Evolutionary conservation across 1,284 basidiomycete species (phyloP).

Genomic region (Meripilus lineatus): DNA sequence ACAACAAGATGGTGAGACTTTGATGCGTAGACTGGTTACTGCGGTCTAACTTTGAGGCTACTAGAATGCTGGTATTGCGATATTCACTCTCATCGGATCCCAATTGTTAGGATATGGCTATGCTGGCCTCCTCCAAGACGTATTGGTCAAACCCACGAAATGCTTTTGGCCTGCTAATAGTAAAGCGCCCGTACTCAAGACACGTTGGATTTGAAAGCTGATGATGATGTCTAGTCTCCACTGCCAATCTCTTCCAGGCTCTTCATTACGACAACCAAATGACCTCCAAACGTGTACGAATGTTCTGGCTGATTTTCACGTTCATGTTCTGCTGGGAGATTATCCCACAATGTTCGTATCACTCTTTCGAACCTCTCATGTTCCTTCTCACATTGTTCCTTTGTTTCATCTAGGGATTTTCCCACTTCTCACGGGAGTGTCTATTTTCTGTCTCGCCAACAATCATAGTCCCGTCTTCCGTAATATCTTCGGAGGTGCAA

Average conservation of each 20-base stretch:
- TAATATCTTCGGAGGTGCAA: constrained; percentile 54
- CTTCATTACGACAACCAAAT: constrained; percentile 29
- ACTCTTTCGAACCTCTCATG: constrained; percentile 9
- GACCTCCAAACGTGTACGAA: constrained; percentile 28
- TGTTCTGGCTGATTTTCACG: constrained; percentile 27
- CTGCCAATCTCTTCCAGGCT: constrained; percentile 28
- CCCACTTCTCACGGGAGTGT: constrained; percentile 41
- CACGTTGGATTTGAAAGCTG: not conserved
- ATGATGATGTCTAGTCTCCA: constrained; percentile 16
- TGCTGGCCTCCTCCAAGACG: constrained; percentile 26
- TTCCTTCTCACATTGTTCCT: constrained; percentile 10
- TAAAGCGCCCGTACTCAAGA: too few relatives aligned
- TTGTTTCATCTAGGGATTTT: constrained; percentile 23
- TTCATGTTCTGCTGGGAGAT: constrained; percentile 32
- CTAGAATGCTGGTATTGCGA: constrained; percentile 26
- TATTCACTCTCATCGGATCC: constrained; percentile 29
- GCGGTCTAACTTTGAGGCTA: not conserved
- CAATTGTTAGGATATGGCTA: constrained; percentile 29
- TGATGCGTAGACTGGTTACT: not conserved
- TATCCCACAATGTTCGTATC: constrained; percentile 45
- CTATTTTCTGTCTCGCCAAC: constrained; percentile 55
- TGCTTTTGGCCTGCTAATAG: constrained; percentile 28
- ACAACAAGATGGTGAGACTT: constrained; percentile 24
- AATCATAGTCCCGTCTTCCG: constrained; percentile 44
- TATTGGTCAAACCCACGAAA: constrained; percentile 28